phyloP scores from a whole-genome alignment of 108 stramenopile species.

The Skeletonema grethae region DNA sequence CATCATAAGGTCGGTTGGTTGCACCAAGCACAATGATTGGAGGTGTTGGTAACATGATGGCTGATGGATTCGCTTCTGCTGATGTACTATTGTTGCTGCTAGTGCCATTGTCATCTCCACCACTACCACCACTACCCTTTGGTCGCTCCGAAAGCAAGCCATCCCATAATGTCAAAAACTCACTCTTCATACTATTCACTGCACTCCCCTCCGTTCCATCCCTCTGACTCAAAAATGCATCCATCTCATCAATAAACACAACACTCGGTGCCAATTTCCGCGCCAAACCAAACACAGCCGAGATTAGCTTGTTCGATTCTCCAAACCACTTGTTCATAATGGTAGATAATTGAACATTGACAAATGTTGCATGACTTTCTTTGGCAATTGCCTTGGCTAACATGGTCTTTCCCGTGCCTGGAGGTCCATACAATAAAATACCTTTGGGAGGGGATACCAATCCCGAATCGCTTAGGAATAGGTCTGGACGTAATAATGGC shows the following conservation, averaged over 20 bases:
- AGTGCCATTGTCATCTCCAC: background rate
- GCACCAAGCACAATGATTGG: conserved; percentile 94
- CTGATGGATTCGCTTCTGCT: conserved; percentile 5
- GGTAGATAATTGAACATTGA: conserved; percentile 88
- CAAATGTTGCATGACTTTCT: conserved; percentile 93
- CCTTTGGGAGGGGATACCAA: conserved; percentile 85
- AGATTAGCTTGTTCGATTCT: conserved; percentile 93
- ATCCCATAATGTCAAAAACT: conserved; percentile 98
- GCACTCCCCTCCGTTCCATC: conserved; percentile 77
- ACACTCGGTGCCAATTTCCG: conserved; percentile 92
- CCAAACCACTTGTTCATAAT: conserved; percentile 98
- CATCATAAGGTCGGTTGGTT: conserved; percentile 93
- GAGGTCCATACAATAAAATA: conserved; percentile 92
- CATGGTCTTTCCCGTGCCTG: conserved; percentile 94
- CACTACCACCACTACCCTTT: conserved; percentile 12
- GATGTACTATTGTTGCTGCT: background rate
- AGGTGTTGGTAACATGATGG: conserved; percentile 34
- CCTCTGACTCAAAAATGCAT: conserved; percentile 87
- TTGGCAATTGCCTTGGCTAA: conserved; percentile 97
- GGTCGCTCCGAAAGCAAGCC: conserved; percentile 66
- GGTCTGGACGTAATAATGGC: conserved; percentile 89
- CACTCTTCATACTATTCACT: conserved; percentile 85
- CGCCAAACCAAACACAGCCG: conserved; percentile 92
- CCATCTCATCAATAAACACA: conserved; percentile 98
- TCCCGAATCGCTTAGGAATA: conserved; percentile 59